Conservation (phyloP, 2,329 filamentous ascomycete species). For the Polychaeton citri region DNA sequence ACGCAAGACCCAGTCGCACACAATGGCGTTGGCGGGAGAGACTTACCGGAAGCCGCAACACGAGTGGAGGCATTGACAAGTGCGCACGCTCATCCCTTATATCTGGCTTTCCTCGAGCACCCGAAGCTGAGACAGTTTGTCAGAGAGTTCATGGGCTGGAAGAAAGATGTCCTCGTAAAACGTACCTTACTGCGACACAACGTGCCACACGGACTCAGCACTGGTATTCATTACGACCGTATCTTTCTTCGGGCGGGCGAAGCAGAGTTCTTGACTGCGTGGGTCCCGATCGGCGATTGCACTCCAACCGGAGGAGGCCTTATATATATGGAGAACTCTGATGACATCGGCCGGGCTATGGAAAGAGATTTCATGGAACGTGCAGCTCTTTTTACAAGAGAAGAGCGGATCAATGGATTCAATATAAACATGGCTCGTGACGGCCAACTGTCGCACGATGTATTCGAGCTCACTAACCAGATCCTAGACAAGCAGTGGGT, state of each 20-base stretch:
- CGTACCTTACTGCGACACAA: slow-evolving; percentile 28
- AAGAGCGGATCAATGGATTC: slow-evolving; percentile 29
- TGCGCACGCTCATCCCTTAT: slow-evolving; percentile 21
- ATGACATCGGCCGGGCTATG: slow-evolving; percentile 22
- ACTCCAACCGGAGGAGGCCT: slow-evolving; percentile 25
- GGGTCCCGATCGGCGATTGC: slow-evolving; percentile 27
- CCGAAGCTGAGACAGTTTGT: slow-evolving; percentile 23
- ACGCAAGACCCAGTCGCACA: slow-evolving; percentile 19
- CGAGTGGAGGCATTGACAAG: slow-evolving; percentile 16
- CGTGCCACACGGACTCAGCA: slow-evolving; percentile 23
- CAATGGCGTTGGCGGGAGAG: slow-evolving; percentile 13
- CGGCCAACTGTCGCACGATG: slow-evolving; percentile 15
- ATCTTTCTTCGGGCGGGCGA: slow-evolving; percentile 28
- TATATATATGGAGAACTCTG: slow-evolving; percentile 28
- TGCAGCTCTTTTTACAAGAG: slow-evolving; percentile 15
- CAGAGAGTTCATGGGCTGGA: slow-evolving; percentile 24
- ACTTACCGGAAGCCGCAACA: slow-evolving; percentile 16
- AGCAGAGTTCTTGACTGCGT: slow-evolving; percentile 20
- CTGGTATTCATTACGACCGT: slow-evolving; percentile 30
- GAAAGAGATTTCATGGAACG: slow-evolving; percentile 25
- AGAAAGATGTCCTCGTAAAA: slow-evolving; percentile 20
- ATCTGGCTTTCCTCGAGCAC: slow-evolving; percentile 23
- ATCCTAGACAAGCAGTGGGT: slow-evolving; percentile 2
- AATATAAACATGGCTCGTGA: slow-evolving; percentile 18
- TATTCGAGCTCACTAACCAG: slow-evolving; percentile 7